Evolutionary conservation across 2,329 filamentous ascomycete species (phyloP).

Genomic region (Alternaria metachromatica): DNA sequence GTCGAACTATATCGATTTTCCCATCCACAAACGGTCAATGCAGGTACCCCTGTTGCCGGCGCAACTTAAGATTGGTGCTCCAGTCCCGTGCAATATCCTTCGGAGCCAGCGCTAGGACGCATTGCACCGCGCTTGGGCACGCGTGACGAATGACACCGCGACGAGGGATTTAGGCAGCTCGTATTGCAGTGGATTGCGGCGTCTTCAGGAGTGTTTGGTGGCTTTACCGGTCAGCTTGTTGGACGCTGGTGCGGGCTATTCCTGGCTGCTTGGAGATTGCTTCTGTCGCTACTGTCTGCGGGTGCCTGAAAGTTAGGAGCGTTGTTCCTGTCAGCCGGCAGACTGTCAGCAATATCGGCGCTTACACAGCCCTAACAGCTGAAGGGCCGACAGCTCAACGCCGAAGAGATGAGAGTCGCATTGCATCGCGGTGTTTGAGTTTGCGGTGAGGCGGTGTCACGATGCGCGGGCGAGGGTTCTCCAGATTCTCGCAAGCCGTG

Average conservation of each 20-base stretch:
- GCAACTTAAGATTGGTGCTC: slow-evolving; percentile 10
- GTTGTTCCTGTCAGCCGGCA: slow-evolving; percentile 1
- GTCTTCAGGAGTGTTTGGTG: slow-evolving; percentile 17
- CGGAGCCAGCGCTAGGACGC: slow-evolving; percentile 4
- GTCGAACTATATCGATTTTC: slow-evolving; percentile 34
- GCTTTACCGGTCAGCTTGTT: slow-evolving; percentile 14
- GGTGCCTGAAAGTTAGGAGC: slow-evolving; percentile 13
- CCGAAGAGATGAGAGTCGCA: background rate
- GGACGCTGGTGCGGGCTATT: slow-evolving; percentile 15
- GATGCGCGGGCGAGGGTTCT: slow-evolving; percentile 4
- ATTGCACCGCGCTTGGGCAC: background rate
- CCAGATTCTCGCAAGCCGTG: background rate
- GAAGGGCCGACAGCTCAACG: background rate
- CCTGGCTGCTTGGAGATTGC: slow-evolving; percentile 17
- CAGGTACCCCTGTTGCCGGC: slow-evolving; percentile 12
- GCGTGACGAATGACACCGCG: slow-evolving; percentile 19
- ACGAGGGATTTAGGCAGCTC: slow-evolving; percentile 21
- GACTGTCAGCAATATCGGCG: background rate
- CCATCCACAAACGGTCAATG: slow-evolving; percentile 11
- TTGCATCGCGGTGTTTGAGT: background rate
- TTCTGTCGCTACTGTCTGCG: background rate
- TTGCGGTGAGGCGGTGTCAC: background rate
- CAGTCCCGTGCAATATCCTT: slow-evolving; percentile 18
- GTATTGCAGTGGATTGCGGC: slow-evolving; percentile 9
- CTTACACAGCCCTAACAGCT: background rate